Base-by-base conservation (phyloP, 2,329 filamentous ascomycete species). In the Pyrenophora seminiperda region DNA sequence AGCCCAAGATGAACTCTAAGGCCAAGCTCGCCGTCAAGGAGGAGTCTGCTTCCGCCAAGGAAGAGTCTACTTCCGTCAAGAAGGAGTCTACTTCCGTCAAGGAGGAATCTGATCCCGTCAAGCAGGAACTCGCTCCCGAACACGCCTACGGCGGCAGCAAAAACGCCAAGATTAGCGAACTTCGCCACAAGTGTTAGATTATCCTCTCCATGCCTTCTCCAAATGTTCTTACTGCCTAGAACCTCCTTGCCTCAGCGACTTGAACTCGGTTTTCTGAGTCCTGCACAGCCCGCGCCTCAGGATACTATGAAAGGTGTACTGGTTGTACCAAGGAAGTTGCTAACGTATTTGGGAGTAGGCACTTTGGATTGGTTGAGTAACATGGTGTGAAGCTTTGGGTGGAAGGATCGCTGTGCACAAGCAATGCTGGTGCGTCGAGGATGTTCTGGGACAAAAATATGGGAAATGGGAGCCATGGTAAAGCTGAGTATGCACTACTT, bases 301-400 rank as follows among this genome's bases (percentile, higher is more conserved):
- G 13, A 10, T 10, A 30, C 33, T 55, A 41, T 42, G 22, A 29
- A 13, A 31, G 40, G 11, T 56, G 49, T 41, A 18, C 48, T 24
- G 54, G 54, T 20, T 31, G 37, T n/a, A 44, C 39, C 7, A 47
- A 43, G n/a, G 37, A 52, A 31, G 31, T 47, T 9, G 32, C 58
- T 59, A 42, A 61, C 27, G 17, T 43, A 6, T 15, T 53, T 7
- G 41, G 50, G 40, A 22, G 29, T 24, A 61, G 59, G 47, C 30
- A 33, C 50, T 20, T 33, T 34, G 15, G 37, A 47, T n/a, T 62
- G 54, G 55, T 33, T 59, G 24, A n/a, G n/a, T n/a, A n/a, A n/a
- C n/a, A n/a, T n/a, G n/a, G n/a, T n/a, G n/a, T n/a, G n/a, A n/a
- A n/a, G n/a, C n/a, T n/a, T n/a, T n/a, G n/a, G n/a, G n/a, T n/a